Conservation (phyloP, 2,329 filamentous ascomycete genomes). For the Davidsoniella eucalypti region DNA sequence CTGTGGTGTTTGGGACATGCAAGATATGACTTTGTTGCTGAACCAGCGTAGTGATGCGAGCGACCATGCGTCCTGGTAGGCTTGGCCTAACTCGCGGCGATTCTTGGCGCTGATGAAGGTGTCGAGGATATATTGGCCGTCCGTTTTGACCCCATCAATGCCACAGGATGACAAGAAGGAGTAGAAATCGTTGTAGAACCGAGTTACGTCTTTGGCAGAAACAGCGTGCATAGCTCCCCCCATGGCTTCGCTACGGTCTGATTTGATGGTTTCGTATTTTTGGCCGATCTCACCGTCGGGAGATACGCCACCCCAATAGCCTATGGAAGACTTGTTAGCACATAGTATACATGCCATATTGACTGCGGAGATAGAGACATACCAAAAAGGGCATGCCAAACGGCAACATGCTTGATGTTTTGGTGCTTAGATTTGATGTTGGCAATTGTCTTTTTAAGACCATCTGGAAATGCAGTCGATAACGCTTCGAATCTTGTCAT, state of each 20-base stretch:
- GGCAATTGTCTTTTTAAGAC: slow-evolving; percentile 54
- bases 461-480: slow-evolving; percentile 58
- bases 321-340: slow-evolving; percentile 17
- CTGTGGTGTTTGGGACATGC: slow-evolving; percentile 85
- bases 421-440: slow-evolving; percentile 54
- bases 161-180: slow-evolving; percentile 56
- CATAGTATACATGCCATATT: neutral
- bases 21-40: slow-evolving; percentile 62
- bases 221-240: slow-evolving; percentile 57
- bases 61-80: slow-evolving; percentile 78
- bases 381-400: slow-evolving; percentile 75
- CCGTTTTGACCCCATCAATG: slow-evolving; percentile 80
- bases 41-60: slow-evolving; percentile 65
- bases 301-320: slow-evolving; percentile 85
- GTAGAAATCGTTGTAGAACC: slow-evolving; percentile 88
- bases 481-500: slow-evolving; percentile 85
- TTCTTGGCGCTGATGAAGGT: slow-evolving; percentile 50
- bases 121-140: slow-evolving; percentile 82
- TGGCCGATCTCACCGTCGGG: slow-evolving; percentile 56
- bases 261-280: slow-evolving; percentile 57
- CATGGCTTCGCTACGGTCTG: slow-evolving; percentile 29
- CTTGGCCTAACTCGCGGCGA: slow-evolving; percentile 52
- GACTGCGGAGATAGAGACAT: neutral
- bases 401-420: slow-evolving; percentile 66
- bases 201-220: slow-evolving; percentile 52